Evolutionary conservation across 1,284 basidiomycete genomes (phyloP).

Genomic region (Irpex sp.): DNA sequence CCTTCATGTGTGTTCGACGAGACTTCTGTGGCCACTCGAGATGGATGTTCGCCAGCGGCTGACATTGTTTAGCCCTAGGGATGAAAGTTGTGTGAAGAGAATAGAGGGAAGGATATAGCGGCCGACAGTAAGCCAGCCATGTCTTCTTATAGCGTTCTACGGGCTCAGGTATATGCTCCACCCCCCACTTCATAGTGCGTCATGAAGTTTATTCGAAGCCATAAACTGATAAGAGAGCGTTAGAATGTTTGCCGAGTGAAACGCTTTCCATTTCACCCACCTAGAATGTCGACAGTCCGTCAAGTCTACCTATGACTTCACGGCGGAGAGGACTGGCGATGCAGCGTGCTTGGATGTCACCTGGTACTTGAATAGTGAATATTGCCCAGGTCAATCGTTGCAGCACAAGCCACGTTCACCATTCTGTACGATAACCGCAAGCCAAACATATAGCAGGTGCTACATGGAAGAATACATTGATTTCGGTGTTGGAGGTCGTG

Average conservation of each 20-base stretch:
- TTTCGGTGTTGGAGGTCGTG: background rate
- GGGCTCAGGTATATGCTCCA: background rate
- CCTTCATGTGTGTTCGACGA: background rate
- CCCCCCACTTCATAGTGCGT: background rate
- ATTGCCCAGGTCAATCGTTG: too few relatives aligned
- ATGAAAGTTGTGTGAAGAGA: background rate
- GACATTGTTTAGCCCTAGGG: background rate
- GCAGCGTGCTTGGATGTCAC: too few relatives aligned
- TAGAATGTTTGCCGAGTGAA: too few relatives aligned
- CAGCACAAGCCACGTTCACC: too few relatives aligned
- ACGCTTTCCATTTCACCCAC: too few relatives aligned
- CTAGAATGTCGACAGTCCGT: background rate
- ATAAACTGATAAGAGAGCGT: too few relatives aligned
- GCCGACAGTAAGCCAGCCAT: background rate
- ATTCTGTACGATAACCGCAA: too few relatives aligned
- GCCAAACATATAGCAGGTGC: background rate
- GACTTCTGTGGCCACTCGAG: background rate
- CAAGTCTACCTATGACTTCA: background rate
- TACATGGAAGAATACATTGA: background rate
- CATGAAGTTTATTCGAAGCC: background rate
- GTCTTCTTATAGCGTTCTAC: background rate
- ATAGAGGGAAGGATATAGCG: background rate
- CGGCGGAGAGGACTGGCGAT: background rate
- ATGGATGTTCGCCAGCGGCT: background rate
- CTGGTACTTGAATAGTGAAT: too few relatives aligned